Evolutionary conservation across 2,329 filamentous ascomycete genomes (phyloP), one percentile per base, ranked within the genome.

Genomic region (Aureobasidium lini): DNA sequence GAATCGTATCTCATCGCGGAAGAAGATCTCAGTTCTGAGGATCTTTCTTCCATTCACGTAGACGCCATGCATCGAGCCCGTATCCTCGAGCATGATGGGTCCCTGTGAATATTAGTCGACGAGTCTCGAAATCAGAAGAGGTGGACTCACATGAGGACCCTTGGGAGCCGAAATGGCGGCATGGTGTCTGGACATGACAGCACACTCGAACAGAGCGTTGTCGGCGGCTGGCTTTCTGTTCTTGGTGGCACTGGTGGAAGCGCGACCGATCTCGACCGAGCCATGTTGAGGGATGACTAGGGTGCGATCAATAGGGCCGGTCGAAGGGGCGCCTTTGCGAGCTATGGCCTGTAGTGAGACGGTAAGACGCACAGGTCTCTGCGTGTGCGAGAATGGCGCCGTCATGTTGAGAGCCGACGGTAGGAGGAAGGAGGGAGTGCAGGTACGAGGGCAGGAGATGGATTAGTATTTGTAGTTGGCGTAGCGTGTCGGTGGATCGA

Each of bases 161-260:
- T 61, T n/a, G 23, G 44, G 60, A 10, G 60, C 40, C 16, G 60
- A 60, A n/a, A 73, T 46, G 62, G 67, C 63, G 23, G 71, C 71
- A 62, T 73, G 71, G 34, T 62, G 54, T 42, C 71, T 68, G 46
- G 70, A 72, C 47, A 73, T 64, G 61, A 73, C 70, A 3, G 70
- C 67, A 59, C 69, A 71, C 59, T 70, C 68, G 65, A 71, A 72
- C 23, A 71, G 65, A 29, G 67, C 68, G 66, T 73, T 73, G 62
- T 65, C 60, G 9, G 49, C 6, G 7, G 56, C 36, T 2, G 68
- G 61, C 2, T 49, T 48, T 39, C 69, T 64, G 39, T 68, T 66
- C 66, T 76, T 76, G 64, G 64, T 47, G 6, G 67, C 62, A 57
- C 71, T 74, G 57, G 67, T 72, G 10, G 77, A 79, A 0, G 76